phyloP scores from a whole-genome alignment of 176 grass and related monocot species.

The Chrysopogon serrulatus region DNA sequence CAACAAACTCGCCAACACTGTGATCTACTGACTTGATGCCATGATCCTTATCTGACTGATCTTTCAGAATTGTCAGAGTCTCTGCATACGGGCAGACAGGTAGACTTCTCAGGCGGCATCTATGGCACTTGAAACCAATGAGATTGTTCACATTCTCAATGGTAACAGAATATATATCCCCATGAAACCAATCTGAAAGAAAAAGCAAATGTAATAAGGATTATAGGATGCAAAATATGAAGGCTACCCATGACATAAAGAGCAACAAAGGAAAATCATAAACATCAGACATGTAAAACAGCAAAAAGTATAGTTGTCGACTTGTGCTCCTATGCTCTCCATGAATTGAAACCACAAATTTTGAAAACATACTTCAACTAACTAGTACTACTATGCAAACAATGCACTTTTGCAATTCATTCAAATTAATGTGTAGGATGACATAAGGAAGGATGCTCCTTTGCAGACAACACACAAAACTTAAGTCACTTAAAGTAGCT shows the following conservation, averaged over 20 bases:
- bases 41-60: conserved; percentile 25
- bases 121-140: conserved; percentile 94
- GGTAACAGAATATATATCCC: conserved; percentile 75
- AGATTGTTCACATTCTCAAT: conserved; percentile 66
- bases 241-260: neutral
- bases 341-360: neutral
- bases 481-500: neutral
- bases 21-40: neutral
- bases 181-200: conserved; percentile 99
- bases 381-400: neutral
- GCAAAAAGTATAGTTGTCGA: neutral
- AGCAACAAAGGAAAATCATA: conserved; percentile 10
- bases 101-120: conserved; percentile 52
- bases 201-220: conserved; percentile 15
- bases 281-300: neutral
- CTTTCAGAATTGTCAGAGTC: conserved; percentile 19
- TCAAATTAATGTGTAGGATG: neutral
- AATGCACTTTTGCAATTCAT: neutral
- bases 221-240: conserved; percentile 27
- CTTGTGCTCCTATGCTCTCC: neutral
- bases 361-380: neutral
- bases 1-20: neutral
- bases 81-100: conserved; percentile 70
- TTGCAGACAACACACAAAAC: neutral
- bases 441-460: neutral